phyloP scores from a whole-genome alignment of 805 yeast genomes.

The Metschnikowia drakensbergensis region DNA sequence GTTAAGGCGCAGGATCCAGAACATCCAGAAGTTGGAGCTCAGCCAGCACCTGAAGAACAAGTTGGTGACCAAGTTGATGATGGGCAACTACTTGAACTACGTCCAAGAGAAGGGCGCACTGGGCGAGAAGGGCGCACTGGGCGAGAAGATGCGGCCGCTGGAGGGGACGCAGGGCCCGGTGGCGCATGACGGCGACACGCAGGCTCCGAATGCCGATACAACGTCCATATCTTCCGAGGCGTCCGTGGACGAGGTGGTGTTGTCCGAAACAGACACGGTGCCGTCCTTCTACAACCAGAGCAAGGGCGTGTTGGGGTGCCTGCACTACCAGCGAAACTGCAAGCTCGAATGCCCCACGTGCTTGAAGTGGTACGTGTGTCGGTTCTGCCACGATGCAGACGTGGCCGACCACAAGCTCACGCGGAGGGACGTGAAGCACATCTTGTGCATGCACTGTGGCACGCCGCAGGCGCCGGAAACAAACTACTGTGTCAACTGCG shows the following conservation, averaged over 20 bases:
- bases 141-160: no score
- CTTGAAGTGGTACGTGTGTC: slow-evolving; percentile 70
- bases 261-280: slow-evolving; percentile 44
- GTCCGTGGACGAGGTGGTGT: slow-evolving; percentile 40
- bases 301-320: slow-evolving; percentile 62
- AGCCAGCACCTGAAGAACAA: slow-evolving; percentile 43
- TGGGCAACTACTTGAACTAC: slow-evolving; percentile 59
- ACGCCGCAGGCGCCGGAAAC: slow-evolving; percentile 70
- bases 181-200: neutral
- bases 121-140: neutral
- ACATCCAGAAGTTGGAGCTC: slow-evolving; percentile 39
- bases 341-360: slow-evolving; percentile 80
- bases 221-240: slow-evolving; percentile 4
- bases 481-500: slow-evolving; percentile 67
- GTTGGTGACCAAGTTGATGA: slow-evolving; percentile 62
- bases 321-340: slow-evolving; percentile 79
- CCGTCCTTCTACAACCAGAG: slow-evolving; percentile 47
- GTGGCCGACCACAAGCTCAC: slow-evolving; percentile 52
- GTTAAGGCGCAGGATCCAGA: slow-evolving; percentile 48
- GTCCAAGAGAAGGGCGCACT: slow-evolving; percentile 12
- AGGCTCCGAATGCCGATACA: neutral
- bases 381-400: slow-evolving; percentile 78
- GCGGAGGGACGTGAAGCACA: slow-evolving; percentile 57
- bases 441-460: slow-evolving; percentile 78
- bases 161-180: no score